Base-by-base conservation (phyloP, 768 basidiomycete species). In the Leccinum longicurvipes region DNA sequence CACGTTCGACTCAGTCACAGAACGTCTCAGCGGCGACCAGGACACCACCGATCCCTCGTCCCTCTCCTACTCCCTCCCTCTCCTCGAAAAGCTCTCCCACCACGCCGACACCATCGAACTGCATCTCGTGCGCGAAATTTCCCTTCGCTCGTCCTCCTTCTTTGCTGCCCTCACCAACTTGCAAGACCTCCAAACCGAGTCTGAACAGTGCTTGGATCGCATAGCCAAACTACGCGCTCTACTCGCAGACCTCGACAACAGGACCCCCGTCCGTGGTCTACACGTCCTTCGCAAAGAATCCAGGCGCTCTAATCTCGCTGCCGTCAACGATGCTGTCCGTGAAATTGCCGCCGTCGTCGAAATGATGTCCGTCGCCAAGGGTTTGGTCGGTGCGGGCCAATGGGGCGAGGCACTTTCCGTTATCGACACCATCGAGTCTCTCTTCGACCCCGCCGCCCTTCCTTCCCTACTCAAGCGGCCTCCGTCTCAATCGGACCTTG, bases 91-190 rank as follows among this genome's bases (percentile, higher is more conserved):
- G 63, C 84, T 98, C 59, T 94, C 93, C 10, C 87, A 92, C 54
- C 88, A 96, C 65, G 87, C 95, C 2, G 97, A 98, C 68, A 89
- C 89, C 1, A 83, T 98, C 59, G 97, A 99, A 68, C 86, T 93
- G 57, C 96, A 99, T 71, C 88, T 99, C 54, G 83, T 95, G 4
- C 85, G 85, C 57, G 97, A 98, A 72, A 95, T 99, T 45, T 89
- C 89, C 9, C 76, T 89, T 10, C 88, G 96, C 14, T 92, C 94
- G 0, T 82, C 91, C 1, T 93, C 93, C 1, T 99, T 99, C 81
- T 99, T 98, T 65, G 88, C 95, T 5, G 97, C 97, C 7, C 82
- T 99, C 34, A 83, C 93, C 7, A 99, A 99, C 70, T 78, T 99
- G 8, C 91, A 97, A 65, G 89, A 93, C 59, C 82, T 99, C 11